phyloP scores from a whole-genome alignment of 2,329 filamentous ascomycete species.

The Pezicula carpinea region DNA sequence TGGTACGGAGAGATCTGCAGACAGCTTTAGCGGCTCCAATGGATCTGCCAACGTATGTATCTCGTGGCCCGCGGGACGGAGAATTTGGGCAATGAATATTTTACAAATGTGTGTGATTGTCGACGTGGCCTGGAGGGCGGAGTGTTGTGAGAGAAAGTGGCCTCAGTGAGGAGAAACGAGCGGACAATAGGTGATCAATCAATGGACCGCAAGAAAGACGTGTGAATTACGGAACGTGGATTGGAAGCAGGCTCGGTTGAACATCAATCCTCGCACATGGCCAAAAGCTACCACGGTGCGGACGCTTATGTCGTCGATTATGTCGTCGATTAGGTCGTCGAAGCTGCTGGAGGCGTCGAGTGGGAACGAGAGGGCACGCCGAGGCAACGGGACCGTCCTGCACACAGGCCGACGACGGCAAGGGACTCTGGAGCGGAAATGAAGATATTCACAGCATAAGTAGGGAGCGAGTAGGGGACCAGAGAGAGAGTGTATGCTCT shows the following conservation, averaged over 20 bases:
- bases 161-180: no score
- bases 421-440: not conserved
- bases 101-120: not conserved
- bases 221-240: not conserved
- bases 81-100: not conserved
- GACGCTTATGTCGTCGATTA: no score
- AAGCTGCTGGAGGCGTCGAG: not conserved
- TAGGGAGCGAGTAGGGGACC: not conserved
- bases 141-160: not conserved
- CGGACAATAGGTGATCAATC: not conserved
- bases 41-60: no score
- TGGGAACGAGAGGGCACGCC: not conserved
- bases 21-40: no score
- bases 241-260: not conserved
- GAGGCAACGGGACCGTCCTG: not conserved
- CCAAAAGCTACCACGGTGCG: no score
- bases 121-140: not conserved
- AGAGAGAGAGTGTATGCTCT: not conserved
- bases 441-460: not conserved
- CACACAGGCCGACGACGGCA: not conserved
- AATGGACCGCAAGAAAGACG: not conserved
- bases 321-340: not conserved
- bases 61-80: no score
- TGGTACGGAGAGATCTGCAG: constrained; percentile 1
- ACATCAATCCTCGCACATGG: not conserved